Evolutionary conservation across 495 filamentous ascomycete genomes (phyloP), one percentile per base, ranked within the genome.

Genomic region (Thermothielavioides terrestris): DNA sequence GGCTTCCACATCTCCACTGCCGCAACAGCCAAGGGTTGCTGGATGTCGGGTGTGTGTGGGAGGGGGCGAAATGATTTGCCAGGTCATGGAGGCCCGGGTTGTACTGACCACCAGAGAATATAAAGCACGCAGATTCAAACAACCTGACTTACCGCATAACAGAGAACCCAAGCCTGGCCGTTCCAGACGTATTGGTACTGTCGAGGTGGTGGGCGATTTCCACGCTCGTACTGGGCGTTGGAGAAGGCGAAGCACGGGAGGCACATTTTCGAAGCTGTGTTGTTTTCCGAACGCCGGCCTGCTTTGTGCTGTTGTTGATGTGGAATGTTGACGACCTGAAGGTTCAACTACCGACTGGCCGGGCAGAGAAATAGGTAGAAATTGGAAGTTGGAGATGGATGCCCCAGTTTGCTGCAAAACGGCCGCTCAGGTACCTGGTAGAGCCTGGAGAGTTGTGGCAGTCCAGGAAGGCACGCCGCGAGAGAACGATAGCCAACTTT

Each of bases 171-270:
- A 28, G 42, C 37, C 18, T 42, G 45, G n/a, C 64, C 65, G 40
- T 68, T 61, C 63, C 60, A 70, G 15, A 61, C 58, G 18, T 63
- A 67, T 22, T 61, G 65, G 51, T 58, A 56, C 23, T 53, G 49
- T 15, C 20, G 30, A 3, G 15, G 17, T 22, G 28, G 40, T 21
- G 51, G 46, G 1, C 28, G 38, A 14, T 40, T 44, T 25, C 64
- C 60, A 25, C 60, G 58, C 41, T 75, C 72, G 36, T 75, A 52
- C 27, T 67, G 58, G 39, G 66, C 54, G 28, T 74, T 66, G 15
- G 65, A 53, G 40, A 71, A 69, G 0, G 66, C 60, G 55, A 67
- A 75, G 44, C 68, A 74, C 12, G 68, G 67, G 23, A 72, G 42
- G 49, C 70, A 75, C 65, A 69, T 70, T 4, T 49, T 63, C n/a